Evolutionary conservation across 2,329 filamentous ascomycete genomes (phyloP), one percentile per base, ranked within the genome.

Genomic region (Tricladium varicosporioides): DNA sequence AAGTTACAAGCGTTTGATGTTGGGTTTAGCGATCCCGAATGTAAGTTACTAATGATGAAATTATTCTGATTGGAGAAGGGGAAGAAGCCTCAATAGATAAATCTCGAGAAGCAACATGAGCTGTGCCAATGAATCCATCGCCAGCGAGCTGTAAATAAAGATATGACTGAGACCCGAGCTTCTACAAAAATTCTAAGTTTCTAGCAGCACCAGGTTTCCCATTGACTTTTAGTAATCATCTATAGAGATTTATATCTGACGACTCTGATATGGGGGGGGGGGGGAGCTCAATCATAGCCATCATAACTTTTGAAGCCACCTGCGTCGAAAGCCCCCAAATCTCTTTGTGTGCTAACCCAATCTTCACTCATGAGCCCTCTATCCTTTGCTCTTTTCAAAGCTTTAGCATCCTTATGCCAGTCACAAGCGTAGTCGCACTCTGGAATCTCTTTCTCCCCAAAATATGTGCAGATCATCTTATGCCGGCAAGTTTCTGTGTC

Each of bases 351-450:
- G 65, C 80, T 83, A 51, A 87, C 78, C 75, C 77, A 87, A 66
- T 86, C 83, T 68, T 85, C 81, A 62, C 76, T 83, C 15, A 80
- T 81, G 59, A 87, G 67, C 1, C 82, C 81, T 54, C 70, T 77
- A 60, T 74, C 69, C 66, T 85, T 86, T 54, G 84, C 78, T 65
- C 71, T 78, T 65, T 80, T 80, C 59, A 92, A 71, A 14, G 75
- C 80, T 42, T 75, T 71, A 0, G 78, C 67, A 67, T 92, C 86
- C 72, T 91, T 92, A 69, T 91, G 89, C 75, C 84, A 88, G 70
- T 92, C 89, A 67, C 89, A 92, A 2, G 89, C 89, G 74, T 82
- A 89, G 63, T 91, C 84, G 65, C 89, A 92, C 16, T 76, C 75
- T 1, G 84, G 82, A 11, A 74, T 70, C 45, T 74, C 69, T 14